Base-by-base conservation (phyloP, 371 early-diverging fungal species). In the Lichtheimia ornata region DNA sequence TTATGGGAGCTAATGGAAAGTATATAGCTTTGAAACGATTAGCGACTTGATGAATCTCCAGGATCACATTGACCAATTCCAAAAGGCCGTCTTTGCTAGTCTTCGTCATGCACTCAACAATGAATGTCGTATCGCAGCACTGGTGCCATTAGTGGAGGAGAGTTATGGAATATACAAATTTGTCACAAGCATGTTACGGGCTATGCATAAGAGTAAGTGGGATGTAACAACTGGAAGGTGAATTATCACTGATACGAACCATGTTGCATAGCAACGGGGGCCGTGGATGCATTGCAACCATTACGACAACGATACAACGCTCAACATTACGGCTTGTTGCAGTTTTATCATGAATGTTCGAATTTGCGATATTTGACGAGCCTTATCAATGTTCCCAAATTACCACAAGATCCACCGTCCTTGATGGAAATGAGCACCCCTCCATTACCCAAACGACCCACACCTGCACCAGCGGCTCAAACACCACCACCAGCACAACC, bases 121-220 rank as follows among this genome's bases (percentile, higher is more conserved):
- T 61, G 97, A 98, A 72, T 96, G 96, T 69, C 90, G 95, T 35
- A 96, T 98, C 64, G 88, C 96, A 17, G 90, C 97, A 17, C 84
- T 98, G 50, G 96, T 98, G 17, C 99, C 99, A 17, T 82, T 98
- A 53, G 94, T 98, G 5, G 97, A 98, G 71, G 99, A 98, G 67
- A 90, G 89, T 63, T 90, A 94, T 66, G 96, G 92, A 41, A 96
- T 98, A 58, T 98, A 98, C 79, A 92, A 91, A 70, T 97, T 97
- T 73, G 83, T 94, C 41, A 93, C 93, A 22, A 90, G 88, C 70
- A 97, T 98, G 97, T 74, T 98, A 64, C 88, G 88, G 15, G 97
- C 99, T 44, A 96, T 98, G 96, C 94, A 97, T 73, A 86, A 88
- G 70, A 86, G 96, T 92, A 86, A 73, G 90, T 67, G 2, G 43